Base-by-base conservation (phyloP, 2,329 filamentous ascomycete species). In the Hymenoscyphus albidus region DNA sequence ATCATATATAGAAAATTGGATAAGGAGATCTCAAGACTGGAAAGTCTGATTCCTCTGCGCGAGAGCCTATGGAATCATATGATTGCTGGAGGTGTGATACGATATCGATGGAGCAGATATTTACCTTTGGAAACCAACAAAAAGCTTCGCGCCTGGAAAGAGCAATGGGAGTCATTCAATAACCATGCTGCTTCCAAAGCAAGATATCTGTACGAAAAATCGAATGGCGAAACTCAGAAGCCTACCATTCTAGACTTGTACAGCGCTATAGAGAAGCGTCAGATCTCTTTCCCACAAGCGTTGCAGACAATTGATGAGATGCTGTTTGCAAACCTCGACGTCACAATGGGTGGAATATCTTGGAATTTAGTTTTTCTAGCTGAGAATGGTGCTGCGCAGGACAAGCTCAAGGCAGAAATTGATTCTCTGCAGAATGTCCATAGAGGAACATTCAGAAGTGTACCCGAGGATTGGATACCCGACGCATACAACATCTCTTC, bases 201-300 rank as follows among this genome's bases (percentile, higher is more conserved):
- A n/a, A n/a, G n/a, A n/a, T n/a, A n/a, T n/a, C n/a, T n/a, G n/a
- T n/a, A 42, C 10, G 39, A 13, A 42, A 14, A 42, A 9, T 42
- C 39, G 39, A 3, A 2, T 2, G 39, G 39, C 39, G 16, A 42
- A 14, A 42, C 39, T 42, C 10, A 42, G 16, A 42, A 14, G 10
- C 9, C 39, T 14, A 42, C 39, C 39, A 42, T 42, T 42, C 10
- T 12, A 5, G 10, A 12, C 3, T 42, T 42, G 12, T 42, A 42
- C 39, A 42, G 10, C 12, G 39, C 39, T 42, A 14, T 42, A 13
- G 39, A 42, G 16, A 9, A 42, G 39, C 5, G 39, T 42, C 77
- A 38, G 78, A 81, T 62, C 10, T 42, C 39, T 5, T 9, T 38
- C 16, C 38, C 1, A n/a, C 13, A 58, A n/a, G 18, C 39, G 3